These are phyloP conservation scores for Elaeis guineensis DNA, from an alignment of 176 grass and related monocot genomes.

Conservation along the genomic window DNA sequence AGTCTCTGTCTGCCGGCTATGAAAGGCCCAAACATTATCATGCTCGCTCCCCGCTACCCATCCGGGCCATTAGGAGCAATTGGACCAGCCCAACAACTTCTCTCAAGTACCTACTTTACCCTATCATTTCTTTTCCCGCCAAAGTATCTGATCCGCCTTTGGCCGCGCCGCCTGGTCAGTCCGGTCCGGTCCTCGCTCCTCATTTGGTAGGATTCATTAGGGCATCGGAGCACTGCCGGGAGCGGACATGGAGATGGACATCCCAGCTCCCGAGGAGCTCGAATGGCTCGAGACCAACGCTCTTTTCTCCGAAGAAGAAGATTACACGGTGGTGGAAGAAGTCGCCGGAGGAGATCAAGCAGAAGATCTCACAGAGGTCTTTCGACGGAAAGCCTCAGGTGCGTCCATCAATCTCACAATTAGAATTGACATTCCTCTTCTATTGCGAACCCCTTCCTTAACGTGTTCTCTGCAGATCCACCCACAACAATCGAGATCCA, in stretches of 20 bases:
- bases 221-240: neutral
- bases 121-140: too few relatives aligned
- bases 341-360: conserved; percentile 11
- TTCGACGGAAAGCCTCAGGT: neutral
- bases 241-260: conserved; percentile 55
- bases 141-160: too few relatives aligned
- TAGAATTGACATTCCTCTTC: neutral
- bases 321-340: conserved; percentile 7
- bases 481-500: neutral
- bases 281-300: conserved; percentile 71
- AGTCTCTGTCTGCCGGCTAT: too few relatives aligned
- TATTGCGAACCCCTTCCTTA: neutral
- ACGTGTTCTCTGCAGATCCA: neutral
- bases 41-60: too few relatives aligned
- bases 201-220: too few relatives aligned
- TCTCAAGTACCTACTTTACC: too few relatives aligned
- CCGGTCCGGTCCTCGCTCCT: too few relatives aligned
- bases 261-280: conserved; percentile 73
- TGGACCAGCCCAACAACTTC: too few relatives aligned
- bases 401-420: neutral
- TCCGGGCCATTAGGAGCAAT: too few relatives aligned
- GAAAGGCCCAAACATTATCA: too few relatives aligned
- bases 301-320: conserved; percentile 35
- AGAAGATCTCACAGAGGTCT: neutral
- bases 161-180: too few relatives aligned